These are phyloP conservation scores for Colletotrichum sansevieriae DNA, from an alignment of 2,329 filamentous ascomycete genomes.

Conservation along the genomic window DNA sequence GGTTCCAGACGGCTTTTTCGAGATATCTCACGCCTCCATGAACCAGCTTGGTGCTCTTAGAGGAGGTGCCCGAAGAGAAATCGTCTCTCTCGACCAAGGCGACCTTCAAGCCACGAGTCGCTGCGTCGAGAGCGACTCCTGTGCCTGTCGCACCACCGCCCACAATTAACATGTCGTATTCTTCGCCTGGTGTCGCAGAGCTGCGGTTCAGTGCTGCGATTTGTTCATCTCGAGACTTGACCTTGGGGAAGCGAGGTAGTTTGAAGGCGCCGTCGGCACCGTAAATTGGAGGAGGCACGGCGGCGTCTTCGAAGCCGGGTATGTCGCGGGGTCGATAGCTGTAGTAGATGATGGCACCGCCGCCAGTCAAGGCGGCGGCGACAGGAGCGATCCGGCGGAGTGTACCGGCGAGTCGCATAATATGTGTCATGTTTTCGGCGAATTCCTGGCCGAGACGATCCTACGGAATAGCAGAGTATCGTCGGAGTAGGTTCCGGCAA, in stretches of 20 bases:
- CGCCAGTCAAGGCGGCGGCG: constrained; percentile 56
- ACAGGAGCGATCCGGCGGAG: constrained; percentile 60
- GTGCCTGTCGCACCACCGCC: constrained; percentile 79
- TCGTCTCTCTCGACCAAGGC: constrained; percentile 80
- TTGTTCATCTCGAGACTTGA: constrained; percentile 74
- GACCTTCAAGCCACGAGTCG: constrained; percentile 78
- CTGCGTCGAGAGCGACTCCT: constrained; percentile 79
- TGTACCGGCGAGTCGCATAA: constrained; percentile 37
- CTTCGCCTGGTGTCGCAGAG: constrained; percentile 55
- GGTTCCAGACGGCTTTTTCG: constrained; percentile 81
- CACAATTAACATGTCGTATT: constrained; percentile 79
- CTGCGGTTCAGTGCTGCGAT: constrained; percentile 69
- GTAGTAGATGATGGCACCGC: constrained; percentile 62
- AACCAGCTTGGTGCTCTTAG: constrained; percentile 83
- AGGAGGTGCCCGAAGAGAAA: constrained; percentile 79
- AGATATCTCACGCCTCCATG: constrained; percentile 81
- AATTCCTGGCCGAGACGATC: neutral
- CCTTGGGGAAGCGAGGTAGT: constrained; percentile 74
- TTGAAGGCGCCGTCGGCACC: constrained; percentile 76
- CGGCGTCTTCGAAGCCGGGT: constrained; percentile 75
- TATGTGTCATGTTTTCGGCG: constrained; percentile 9
- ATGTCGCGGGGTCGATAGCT: constrained; percentile 79
- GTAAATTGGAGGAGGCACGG: constrained; percentile 78
- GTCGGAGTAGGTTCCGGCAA: no score
- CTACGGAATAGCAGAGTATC: no score